phyloP scores from a whole-genome alignment of 352 stramenopile species.

The Phytopythium vexans region DNA sequence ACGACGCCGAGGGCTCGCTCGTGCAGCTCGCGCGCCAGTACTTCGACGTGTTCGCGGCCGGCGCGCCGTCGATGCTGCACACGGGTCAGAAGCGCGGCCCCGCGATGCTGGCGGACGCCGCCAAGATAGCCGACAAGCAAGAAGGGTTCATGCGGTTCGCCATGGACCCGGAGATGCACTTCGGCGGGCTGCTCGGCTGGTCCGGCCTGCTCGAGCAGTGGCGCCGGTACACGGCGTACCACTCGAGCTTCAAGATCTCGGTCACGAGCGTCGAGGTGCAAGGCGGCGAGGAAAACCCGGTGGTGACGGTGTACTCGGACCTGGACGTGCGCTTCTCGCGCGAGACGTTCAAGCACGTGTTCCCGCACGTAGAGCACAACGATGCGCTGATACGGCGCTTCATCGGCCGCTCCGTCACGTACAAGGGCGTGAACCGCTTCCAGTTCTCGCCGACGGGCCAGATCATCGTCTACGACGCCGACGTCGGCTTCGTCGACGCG shows the following conservation, averaged over 20 bases:
- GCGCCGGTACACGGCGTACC: slow-evolving; percentile 40
- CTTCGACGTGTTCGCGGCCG: slow-evolving; percentile 43
- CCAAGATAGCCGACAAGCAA: slow-evolving; percentile 20
- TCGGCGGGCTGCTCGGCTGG: slow-evolving; percentile 17
- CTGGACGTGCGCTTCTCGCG: slow-evolving; percentile 49
- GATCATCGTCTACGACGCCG: slow-evolving; percentile 50
- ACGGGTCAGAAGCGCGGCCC: slow-evolving; percentile 30
- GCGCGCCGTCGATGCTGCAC: slow-evolving; percentile 22
- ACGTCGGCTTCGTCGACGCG: slow-evolving; percentile 56
- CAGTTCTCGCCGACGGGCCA: slow-evolving; percentile 39
- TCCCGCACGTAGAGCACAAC: slow-evolving; percentile 54
- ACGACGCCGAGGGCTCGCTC: slow-evolving; percentile 37
- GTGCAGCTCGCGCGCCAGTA: slow-evolving; percentile 40
- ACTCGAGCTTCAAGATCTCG: slow-evolving; percentile 23
- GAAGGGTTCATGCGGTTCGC: slow-evolving; percentile 24
- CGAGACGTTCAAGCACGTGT: slow-evolving; percentile 50
- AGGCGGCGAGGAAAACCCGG: slow-evolving; percentile 32
- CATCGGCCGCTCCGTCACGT: slow-evolving; percentile 43
- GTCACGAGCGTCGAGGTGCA: slow-evolving; percentile 40
- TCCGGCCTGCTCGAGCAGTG: slow-evolving; percentile 37
- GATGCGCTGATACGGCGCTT: slow-evolving; percentile 39
- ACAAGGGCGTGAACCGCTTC: slow-evolving; percentile 48
- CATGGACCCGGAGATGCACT: slow-evolving; percentile 40
- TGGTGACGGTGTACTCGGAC: slow-evolving; percentile 40
- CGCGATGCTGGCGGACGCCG: slow-evolving; percentile 5